These are phyloP conservation scores for Trypanosoma scelopori DNA, from an alignment of 208 protist genomes.

Conservation along the genomic window DNA sequence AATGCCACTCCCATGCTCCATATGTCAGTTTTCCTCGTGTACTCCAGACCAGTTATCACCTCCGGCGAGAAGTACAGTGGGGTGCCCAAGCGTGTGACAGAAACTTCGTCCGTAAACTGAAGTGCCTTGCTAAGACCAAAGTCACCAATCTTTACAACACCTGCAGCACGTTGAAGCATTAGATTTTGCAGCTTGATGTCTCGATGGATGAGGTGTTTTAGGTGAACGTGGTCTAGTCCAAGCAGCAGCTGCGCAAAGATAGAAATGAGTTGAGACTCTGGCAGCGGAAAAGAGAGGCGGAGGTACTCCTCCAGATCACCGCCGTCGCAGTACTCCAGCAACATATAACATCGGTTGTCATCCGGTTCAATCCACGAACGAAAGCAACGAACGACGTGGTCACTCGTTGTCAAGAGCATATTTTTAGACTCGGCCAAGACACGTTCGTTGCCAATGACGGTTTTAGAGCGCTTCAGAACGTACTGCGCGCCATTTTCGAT, in stretches of 20 bases:
- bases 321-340: conserved; percentile 78
- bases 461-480: conserved; percentile 64
- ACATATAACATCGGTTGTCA: conserved; percentile 44
- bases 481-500: conserved; percentile 10
- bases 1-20: conserved; percentile 77
- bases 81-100: conserved; percentile 51
- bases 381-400: conserved; percentile 54
- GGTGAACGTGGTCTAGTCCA: conserved; percentile 71
- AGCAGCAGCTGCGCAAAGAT: conserved; percentile 70
- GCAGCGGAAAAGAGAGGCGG: conserved; percentile 37
- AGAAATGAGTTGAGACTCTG: conserved; percentile 37
- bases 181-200: conserved; percentile 68
- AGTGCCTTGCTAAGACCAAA: conserved; percentile 57
- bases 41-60: conserved; percentile 44
- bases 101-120: conserved; percentile 31
- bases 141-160: conserved; percentile 71
- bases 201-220: conserved; percentile 56
- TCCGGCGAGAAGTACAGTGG: conserved; percentile 68
- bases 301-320: conserved; percentile 55
- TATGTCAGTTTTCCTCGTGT: conserved; percentile 70
- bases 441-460: conserved; percentile 5
- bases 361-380: conserved; percentile 49
- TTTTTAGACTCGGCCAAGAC: conserved; percentile 41
- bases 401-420: conserved; percentile 48
- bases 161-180: conserved; percentile 43